These are phyloP conservation scores for Penicillium desertorum DNA, from an alignment of 495 filamentous ascomycete species.

Conservation along the genomic window DNA sequence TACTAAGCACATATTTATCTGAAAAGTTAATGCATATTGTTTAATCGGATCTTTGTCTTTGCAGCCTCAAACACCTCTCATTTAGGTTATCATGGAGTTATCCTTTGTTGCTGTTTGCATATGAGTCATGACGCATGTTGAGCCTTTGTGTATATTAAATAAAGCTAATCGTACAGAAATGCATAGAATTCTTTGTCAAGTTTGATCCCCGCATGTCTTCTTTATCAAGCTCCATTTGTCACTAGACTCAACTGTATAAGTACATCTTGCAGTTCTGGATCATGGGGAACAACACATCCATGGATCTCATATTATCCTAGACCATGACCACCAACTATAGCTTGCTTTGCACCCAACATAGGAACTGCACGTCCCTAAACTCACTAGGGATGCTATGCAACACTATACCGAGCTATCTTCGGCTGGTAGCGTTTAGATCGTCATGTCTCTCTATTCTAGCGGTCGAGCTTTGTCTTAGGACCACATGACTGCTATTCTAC, in stretches of 20 bases:
- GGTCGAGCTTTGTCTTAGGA: too few species aligned
- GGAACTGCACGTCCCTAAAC: too few species aligned
- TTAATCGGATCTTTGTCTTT: not conserved
- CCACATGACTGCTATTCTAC: too few species aligned
- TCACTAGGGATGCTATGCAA: not conserved
- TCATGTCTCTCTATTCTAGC: too few species aligned
- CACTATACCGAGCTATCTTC: too few species aligned
- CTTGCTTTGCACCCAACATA: too few species aligned
- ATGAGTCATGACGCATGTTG: not conserved
- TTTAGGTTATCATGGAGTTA: not conserved
- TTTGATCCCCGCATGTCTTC: not conserved
- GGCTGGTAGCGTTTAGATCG: not conserved
- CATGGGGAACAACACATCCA: too few species aligned
- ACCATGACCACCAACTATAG: too few species aligned
- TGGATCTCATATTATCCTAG: too few species aligned
- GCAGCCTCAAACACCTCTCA: not conserved
- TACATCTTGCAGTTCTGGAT: too few species aligned
- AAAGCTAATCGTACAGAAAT: not conserved
- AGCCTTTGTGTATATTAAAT: not conserved
- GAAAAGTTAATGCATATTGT: not conserved
- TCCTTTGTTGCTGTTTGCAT: not conserved
- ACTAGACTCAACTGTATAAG: not conserved
- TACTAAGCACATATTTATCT: not conserved
- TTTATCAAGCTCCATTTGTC: not conserved
- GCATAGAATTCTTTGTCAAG: not conserved